Evolutionary conservation across 371 early-diverging fungal species (phyloP), one percentile per base, ranked within the genome.

Genomic region (Syncephalastrum racemosum): DNA sequence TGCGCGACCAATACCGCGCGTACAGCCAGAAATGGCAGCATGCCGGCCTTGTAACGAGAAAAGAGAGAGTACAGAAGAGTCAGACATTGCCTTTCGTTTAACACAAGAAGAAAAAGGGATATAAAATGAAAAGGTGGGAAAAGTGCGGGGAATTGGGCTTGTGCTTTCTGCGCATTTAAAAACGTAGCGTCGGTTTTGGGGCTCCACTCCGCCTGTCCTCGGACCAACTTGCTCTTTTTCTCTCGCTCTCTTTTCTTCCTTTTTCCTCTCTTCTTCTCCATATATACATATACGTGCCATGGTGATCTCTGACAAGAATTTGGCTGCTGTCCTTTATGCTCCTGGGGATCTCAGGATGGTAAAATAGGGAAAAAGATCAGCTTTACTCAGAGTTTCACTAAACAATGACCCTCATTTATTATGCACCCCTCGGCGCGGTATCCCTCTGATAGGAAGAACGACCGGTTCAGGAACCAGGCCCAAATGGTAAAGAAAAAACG

Each of bases 1-100:
- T 16, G 56, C 48, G 10, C 50, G 45, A 3, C 69, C 69, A 56
- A 69, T 68, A 47, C 73, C 69, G 23, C 67, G 62, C 18, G 69
- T 69, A 22, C 66, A 60, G 16, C 73, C 73, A 22, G 63, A 46
- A 22, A 67, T 53, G 25, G 63, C 67, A 45, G 67, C 70, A n/a
- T 54, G 41, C 44, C 67, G 67, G 0, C 65, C 65, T n/a, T 43
- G 19, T 5, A 73, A 58, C 8, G 67, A 68, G 52, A 73, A 73
- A n/a, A 67, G 36, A 45, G 20, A 20, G 14, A 51, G 36, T 31
- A 31, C 36, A 31, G 36, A 31, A 27, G 31, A 36, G 27, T 16
- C 6, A 24, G 52, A 16, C 52, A 51, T 51, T 2, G 8, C 8
- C 16, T 36, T 4, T 23, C n/a, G 31, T 22, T 23, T 36, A 2